Conservation (phyloP, 805 yeast species). For the Isabelozyma gotoi region DNA sequence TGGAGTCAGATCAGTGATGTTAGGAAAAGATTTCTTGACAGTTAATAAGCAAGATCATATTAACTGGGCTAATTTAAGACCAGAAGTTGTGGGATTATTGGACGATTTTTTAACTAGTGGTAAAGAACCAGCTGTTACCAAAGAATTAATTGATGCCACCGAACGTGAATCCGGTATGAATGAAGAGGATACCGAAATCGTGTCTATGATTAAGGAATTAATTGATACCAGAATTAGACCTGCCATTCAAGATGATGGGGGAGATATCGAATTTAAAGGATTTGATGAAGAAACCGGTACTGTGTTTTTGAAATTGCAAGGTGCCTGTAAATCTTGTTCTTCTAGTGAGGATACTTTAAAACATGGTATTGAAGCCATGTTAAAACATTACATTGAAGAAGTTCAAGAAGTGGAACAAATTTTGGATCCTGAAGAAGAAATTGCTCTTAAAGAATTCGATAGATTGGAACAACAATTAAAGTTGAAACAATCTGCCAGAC, state of each 20-base stretch:
- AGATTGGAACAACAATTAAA: constrained; percentile 62
- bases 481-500: constrained; percentile 9
- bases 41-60: constrained; percentile 62
- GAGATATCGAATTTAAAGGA: constrained; percentile 87
- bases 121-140: constrained; percentile 40
- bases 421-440: constrained; percentile 71
- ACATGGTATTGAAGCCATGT: constrained; percentile 96
- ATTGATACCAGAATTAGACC: constrained; percentile 95
- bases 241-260: constrained; percentile 98
- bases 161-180: constrained; percentile 42
- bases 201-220: constrained; percentile 86
- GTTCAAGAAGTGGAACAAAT: constrained; percentile 86
- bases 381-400: constrained; percentile 94
- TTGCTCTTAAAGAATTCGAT: constrained; percentile 81
- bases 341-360: constrained; percentile 88
- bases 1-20: constrained; percentile 70
- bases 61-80: constrained; percentile 57
- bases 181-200: constrained; percentile 65
- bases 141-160: constrained; percentile 38
- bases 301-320: constrained; percentile 85
- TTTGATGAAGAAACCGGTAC: constrained; percentile 84
- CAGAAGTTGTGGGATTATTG: constrained; percentile 65
- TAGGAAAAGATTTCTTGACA: constrained; percentile 73
- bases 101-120: constrained; percentile 43
- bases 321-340: constrained; percentile 95